Evolutionary conservation across 768 basidiomycete genomes (phyloP).

Genomic region (Mrakia gelida): DNA sequence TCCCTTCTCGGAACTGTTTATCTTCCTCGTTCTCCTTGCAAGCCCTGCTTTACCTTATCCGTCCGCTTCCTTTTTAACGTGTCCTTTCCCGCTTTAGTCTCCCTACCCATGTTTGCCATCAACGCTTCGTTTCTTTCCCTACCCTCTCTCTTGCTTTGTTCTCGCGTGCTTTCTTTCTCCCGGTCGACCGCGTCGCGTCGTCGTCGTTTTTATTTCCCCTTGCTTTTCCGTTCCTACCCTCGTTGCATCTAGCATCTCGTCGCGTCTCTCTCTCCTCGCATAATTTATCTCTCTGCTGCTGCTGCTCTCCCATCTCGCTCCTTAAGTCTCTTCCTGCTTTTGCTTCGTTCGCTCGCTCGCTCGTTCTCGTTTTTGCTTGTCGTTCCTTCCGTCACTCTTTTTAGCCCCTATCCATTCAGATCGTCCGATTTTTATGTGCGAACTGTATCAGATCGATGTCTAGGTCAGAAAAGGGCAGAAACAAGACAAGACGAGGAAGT

Average conservation of each 20-base stretch:
- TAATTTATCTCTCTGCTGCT: not conserved
- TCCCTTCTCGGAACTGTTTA: not conserved
- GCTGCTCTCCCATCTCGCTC: not conserved
- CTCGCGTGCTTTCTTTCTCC: no score
- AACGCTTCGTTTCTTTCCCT: not conserved
- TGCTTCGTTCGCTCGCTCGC: not conserved
- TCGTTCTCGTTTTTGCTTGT: not conserved
- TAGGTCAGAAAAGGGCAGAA: not conserved
- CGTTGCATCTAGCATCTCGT: not conserved
- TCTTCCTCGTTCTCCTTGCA: not conserved
- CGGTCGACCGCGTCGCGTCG: not conserved
- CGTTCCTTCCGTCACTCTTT: not conserved
- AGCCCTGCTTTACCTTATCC: not conserved
- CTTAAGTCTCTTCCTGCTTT: not conserved
- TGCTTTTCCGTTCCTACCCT: not conserved
- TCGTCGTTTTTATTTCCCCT: not conserved
- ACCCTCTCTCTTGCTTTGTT: not conserved
- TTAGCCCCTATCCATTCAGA: not conserved
- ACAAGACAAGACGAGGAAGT: not conserved
- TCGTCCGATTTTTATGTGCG: no score
- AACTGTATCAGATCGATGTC: no score
- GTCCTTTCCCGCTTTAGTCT: not conserved
- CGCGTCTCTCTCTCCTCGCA: not conserved
- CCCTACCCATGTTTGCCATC: no score
- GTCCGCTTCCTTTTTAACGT: not conserved